phyloP scores from a whole-genome alignment of 1,139 yeast species.

The Candida sanyaensis region DNA sequence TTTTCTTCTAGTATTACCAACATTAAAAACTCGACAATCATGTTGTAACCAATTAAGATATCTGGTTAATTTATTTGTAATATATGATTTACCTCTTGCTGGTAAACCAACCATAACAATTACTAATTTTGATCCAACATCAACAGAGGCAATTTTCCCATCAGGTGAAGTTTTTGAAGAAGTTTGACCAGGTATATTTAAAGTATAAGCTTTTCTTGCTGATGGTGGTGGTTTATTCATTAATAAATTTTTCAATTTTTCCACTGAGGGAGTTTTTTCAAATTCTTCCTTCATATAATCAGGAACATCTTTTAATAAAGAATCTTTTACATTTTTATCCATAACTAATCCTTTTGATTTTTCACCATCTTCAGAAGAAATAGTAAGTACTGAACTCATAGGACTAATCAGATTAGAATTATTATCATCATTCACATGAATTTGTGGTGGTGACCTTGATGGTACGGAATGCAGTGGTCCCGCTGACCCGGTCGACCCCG shows the following conservation, averaged over 20 bases:
- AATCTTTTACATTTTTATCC: slow-evolving; percentile 19
- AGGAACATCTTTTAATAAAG: slow-evolving; percentile 36
- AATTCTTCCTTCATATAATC: slow-evolving; percentile 34
- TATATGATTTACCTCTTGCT: slow-evolving; percentile 90
- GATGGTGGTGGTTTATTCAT: slow-evolving; percentile 43
- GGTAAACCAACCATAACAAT: slow-evolving; percentile 95
- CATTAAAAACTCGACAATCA: slow-evolving; percentile 87
- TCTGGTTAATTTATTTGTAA: slow-evolving; percentile 85
- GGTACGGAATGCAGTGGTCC: slow-evolving; percentile 3
- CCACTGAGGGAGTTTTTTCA: slow-evolving; percentile 45
- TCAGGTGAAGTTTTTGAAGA: slow-evolving; percentile 81
- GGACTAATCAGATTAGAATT: slow-evolving; percentile 18
- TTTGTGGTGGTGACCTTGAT: slow-evolving; percentile 5
- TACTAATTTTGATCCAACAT: slow-evolving; percentile 79
- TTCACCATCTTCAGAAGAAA: slow-evolving; percentile 2
- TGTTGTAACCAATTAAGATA: slow-evolving; percentile 93
- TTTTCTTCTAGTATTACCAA: slow-evolving; percentile 87
- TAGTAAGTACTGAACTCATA: slow-evolving; percentile 12
- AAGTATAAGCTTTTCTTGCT: slow-evolving; percentile 65
- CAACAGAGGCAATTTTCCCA: slow-evolving; percentile 72
- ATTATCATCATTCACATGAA: not conserved
- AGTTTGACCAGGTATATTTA: slow-evolving; percentile 92
- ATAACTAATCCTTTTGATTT: slow-evolving; percentile 5
- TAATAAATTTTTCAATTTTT: slow-evolving; percentile 38
- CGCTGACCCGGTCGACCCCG: not conserved